phyloP scores from a whole-genome alignment of 2,329 filamentous ascomycete genomes.

The Bipolaris zeicola region DNA sequence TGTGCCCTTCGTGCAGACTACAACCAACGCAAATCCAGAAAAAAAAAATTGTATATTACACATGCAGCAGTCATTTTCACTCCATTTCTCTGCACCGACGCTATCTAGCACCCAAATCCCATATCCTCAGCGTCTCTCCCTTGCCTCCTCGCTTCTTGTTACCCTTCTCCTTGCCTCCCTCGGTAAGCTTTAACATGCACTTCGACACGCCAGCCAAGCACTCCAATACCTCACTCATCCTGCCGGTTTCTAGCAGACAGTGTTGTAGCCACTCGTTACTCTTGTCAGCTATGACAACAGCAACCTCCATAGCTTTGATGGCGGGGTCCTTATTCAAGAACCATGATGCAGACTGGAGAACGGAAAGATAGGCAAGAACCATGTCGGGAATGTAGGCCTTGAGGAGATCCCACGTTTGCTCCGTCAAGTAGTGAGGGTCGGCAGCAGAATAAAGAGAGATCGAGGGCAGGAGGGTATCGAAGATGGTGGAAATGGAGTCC shows the following conservation, averaged over 20 bases:
- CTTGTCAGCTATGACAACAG: conserved; percentile 68
- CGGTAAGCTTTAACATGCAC: conserved; percentile 63
- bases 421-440: conserved; percentile 7
- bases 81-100: background rate
- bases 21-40: background rate
- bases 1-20: background rate
- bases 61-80: background rate
- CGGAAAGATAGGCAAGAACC: conserved; percentile 80
- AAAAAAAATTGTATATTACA: conserved; percentile 3
- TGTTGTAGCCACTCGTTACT: conserved; percentile 43
- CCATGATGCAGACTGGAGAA: conserved; percentile 78
- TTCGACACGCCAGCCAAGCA: conserved; percentile 79
- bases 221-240: conserved; percentile 54
- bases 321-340: conserved; percentile 76
- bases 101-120: conserved; percentile 46
- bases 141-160: conserved; percentile 50
- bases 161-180: conserved; percentile 49
- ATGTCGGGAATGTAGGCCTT: conserved; percentile 83
- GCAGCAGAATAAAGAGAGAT: conserved; percentile 16
- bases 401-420: conserved; percentile 61
- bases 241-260: conserved; percentile 47
- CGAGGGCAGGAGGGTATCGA: conserved; percentile 43
- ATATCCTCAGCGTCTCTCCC: conserved; percentile 52
- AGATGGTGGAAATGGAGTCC: conserved; percentile 46
- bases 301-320: conserved; percentile 85